Conservation (phyloP, 768 basidiomycete species). For the Nidularia pulvinata region DNA sequence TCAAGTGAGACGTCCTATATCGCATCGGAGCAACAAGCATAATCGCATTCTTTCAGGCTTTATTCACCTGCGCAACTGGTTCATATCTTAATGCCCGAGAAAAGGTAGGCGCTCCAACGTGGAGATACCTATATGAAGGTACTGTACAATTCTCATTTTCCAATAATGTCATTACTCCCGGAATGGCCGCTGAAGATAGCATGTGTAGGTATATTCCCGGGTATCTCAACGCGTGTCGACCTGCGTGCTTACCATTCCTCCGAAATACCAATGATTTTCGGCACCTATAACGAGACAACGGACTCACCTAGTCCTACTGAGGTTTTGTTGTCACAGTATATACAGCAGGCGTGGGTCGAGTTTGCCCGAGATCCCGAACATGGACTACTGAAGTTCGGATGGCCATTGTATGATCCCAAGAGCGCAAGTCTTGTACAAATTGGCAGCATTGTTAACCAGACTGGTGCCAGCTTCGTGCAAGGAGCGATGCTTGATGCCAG, state of each 20-base stretch:
- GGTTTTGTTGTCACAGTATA: conserved; percentile 25
- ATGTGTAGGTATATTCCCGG: conserved; percentile 28
- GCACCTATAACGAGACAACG: conserved; percentile 24
- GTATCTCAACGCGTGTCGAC: conserved; percentile 27
- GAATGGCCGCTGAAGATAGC: too few relatives aligned
- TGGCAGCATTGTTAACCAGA: conserved; percentile 15
- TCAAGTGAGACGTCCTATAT: conserved; percentile 13
- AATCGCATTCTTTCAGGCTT: too few relatives aligned
- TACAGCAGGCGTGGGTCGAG: conserved; percentile 37
- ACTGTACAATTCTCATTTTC: too few relatives aligned
- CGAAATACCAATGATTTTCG: conserved; percentile 37
- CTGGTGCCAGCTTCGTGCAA: conserved; percentile 12
- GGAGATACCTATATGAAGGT: conserved; percentile 26
- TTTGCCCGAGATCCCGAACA: conserved; percentile 35
- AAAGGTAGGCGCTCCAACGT: conserved; percentile 21
- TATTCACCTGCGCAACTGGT: conserved; percentile 25
- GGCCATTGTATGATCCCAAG: conserved; percentile 16
- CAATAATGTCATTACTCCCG: too few relatives aligned
- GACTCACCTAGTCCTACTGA: conserved; percentile 15
- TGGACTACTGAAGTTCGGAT: conserved; percentile 18
- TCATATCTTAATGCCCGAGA: conserved; percentile 19
- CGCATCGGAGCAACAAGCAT: too few relatives aligned
- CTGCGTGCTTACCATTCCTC: conserved; percentile 35
- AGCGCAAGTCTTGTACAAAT: conserved; percentile 13
- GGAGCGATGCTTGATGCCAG: conserved; percentile 10